A percentile compares a stretch with the other conserved stretches of the same genome.
phyloP scores from a whole-genome alignment of 305 asterid species.

The Rubia balearica region DNA sequence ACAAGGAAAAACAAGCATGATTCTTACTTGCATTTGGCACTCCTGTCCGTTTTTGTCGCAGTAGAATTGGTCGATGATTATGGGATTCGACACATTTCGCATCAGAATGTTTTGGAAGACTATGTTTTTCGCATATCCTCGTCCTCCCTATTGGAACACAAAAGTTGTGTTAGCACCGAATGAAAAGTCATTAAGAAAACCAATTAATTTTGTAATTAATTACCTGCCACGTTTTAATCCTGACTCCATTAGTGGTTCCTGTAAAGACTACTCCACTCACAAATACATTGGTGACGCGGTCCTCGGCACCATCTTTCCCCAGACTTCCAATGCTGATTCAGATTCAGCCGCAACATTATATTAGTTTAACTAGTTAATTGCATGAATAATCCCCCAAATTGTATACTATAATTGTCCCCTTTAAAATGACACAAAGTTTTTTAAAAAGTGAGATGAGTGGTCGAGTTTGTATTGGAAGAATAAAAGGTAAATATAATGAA shows the following conservation, averaged over 20 bases:
- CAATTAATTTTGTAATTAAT: neutral
- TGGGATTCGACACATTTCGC: conserved; percentile 74
- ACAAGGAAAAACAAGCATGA: neutral
- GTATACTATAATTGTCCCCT: no score
- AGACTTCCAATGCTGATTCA: conserved; percentile 82
- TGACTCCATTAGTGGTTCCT: conserved; percentile 81
- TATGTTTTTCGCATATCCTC: conserved; percentile 68
- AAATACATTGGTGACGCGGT: conserved; percentile 48
- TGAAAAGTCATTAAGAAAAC: no score
- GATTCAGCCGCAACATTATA: neutral
- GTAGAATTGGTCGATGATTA: conserved; percentile 70
- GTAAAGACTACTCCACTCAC: conserved; percentile 48
- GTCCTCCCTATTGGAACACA: conserved; percentile 61
- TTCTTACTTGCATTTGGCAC: conserved; percentile 51
- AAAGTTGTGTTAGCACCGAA: neutral
- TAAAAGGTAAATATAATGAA: no score
- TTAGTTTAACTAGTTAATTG: neutral
- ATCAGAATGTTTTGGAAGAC: conserved; percentile 52
- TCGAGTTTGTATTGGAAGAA: no score
- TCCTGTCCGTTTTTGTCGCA: conserved; percentile 49
- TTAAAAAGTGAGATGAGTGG: no score
- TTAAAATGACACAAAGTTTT: no score
- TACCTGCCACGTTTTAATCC: conserved; percentile 98
- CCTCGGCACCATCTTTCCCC: conserved; percentile 56
- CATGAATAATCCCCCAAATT: no score